phyloP scores from a whole-genome alignment of 441 rosid genomes.

The Euphorbia celastroides region DNA sequence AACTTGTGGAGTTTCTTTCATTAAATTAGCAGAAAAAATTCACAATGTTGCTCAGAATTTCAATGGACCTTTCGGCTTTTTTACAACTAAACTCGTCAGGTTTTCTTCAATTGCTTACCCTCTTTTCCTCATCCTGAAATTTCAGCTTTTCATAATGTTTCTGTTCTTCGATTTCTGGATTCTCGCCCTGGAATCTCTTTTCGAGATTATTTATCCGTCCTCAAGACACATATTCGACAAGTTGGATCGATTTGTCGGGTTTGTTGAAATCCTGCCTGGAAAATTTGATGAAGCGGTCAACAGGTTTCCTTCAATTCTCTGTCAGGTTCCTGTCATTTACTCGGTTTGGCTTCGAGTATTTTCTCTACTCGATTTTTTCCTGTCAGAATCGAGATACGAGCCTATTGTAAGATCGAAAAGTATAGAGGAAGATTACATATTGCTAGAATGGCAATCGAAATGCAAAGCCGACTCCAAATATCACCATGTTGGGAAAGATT shows the following conservation, averaged over 20 bases:
- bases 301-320: conserved; percentile 28
- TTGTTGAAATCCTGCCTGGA: conserved; percentile 41
- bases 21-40: conserved; percentile 29
- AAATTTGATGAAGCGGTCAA: conserved; percentile 33
- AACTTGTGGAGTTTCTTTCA: conserved; percentile 37
- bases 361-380: conserved; percentile 35
- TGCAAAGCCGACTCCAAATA: neutral
- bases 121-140: conserved; percentile 24
- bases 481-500: neutral
- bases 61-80: conserved; percentile 28
- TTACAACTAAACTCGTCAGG: conserved; percentile 21
- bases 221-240: conserved; percentile 34
- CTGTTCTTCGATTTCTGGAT: conserved; percentile 42
- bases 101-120: conserved; percentile 22
- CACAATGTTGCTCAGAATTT: conserved; percentile 30
- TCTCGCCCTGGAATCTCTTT: conserved; percentile 29
- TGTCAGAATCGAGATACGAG: conserved; percentile 17
- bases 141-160: conserved; percentile 30
- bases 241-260: conserved; percentile 30
- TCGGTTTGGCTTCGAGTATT: conserved; percentile 26
- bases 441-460: neutral
- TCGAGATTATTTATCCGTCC: conserved; percentile 48
- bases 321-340: conserved; percentile 32
- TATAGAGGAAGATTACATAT: neutral
- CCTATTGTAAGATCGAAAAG: conserved; percentile 23